These are phyloP conservation scores for Coniochaeta hoffmannii DNA, from an alignment of 2,329 filamentous ascomycete genomes.

Conservation along the genomic window DNA sequence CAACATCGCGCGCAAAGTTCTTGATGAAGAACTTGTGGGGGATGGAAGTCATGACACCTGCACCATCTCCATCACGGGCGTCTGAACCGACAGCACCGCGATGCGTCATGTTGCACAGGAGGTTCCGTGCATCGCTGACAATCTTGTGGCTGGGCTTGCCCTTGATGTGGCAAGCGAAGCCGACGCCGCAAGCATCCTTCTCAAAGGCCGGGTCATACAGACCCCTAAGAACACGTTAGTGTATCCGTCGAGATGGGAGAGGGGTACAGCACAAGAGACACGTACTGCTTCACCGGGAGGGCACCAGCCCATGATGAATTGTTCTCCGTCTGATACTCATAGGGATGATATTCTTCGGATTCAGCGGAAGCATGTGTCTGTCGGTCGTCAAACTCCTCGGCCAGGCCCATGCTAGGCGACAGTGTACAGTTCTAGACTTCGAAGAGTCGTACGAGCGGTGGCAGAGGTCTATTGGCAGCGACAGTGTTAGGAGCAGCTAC, in stretches of 20 bases:
- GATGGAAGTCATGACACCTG: conserved; percentile 98
- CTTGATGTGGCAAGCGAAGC: conserved; percentile 98
- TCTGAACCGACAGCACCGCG: conserved; percentile 96
- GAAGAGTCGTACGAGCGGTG: neutral
- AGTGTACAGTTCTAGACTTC: conserved; percentile 6
- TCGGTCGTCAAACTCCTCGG: conserved; percentile 62
- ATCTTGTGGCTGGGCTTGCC: conserved; percentile 97
- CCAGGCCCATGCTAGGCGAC: conserved; percentile 64
- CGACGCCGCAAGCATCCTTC: conserved; percentile 99
- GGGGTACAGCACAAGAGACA: conserved; percentile 8
- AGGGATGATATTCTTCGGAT: conserved; percentile 56
- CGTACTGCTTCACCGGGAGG: conserved; percentile 86
- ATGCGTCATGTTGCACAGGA: conserved; percentile 99
- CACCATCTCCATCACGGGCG: conserved; percentile 94
- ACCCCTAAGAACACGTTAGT: conserved; percentile 41
- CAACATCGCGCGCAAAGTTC: conserved; percentile 90
- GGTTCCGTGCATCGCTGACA: conserved; percentile 91
- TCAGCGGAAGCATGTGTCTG: conserved; percentile 54
- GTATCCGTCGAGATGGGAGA: conserved; percentile 5
- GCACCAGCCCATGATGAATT: conserved; percentile 87
- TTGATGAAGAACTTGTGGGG: conserved; percentile 98
- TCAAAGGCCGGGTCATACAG: conserved; percentile 93
- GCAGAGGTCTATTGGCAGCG: neutral
- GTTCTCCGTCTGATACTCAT: conserved; percentile 84
- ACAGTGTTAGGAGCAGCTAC: conserved; percentile 1